A percentile compares a stretch with the other conserved stretches of the same genome.
These are phyloP conservation scores for Sicyos edulis DNA, from an alignment of 306 rosid species.

Conservation along the genomic window DNA sequence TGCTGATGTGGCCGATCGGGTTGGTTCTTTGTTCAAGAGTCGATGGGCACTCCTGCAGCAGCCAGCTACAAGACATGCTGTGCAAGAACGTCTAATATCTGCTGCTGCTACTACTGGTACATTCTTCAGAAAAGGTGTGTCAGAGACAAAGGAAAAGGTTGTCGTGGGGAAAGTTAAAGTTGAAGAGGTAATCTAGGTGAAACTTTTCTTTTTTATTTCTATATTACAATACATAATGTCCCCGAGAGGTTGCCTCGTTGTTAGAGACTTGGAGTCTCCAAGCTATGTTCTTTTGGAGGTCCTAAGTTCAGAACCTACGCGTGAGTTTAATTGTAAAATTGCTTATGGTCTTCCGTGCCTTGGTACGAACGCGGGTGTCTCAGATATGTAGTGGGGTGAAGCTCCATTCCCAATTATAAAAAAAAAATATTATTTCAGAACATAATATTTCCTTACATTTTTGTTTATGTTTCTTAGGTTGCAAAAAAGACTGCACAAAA, in stretches of 20 bases:
- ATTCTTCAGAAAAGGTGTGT: constrained; percentile 61
- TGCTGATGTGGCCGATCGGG: constrained; percentile 64
- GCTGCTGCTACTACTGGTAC: constrained; percentile 87
- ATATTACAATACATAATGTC: constrained; percentile 1
- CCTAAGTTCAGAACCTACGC: no score
- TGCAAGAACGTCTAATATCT: constrained; percentile 79
- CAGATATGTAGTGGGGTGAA: no score
- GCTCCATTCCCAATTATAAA: no score
- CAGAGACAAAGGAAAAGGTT: constrained; percentile 88
- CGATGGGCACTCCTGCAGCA: constrained; percentile 83
- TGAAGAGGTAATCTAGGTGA: constrained; percentile 58
- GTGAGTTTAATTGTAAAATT: no score
- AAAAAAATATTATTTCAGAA: no score
- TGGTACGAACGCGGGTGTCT: no score
- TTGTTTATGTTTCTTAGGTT: constrained; percentile 47
- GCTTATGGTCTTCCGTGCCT: no score
- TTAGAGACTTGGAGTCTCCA: no score
- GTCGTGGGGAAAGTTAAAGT: constrained; percentile 78
- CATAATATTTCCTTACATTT: neutral
- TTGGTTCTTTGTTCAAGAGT: constrained; percentile 68
- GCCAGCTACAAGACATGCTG: constrained; percentile 82
- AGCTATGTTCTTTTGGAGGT: no score
- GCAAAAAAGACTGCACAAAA: constrained; percentile 92
- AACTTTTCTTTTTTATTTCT: neutral
- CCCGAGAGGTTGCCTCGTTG: neutral